A percentile compares a stretch with the other conserved stretches of the same genome.
phyloP scores from a whole-genome alignment of 345 rosid genomes.

The Carallia pectinifolia region DNA sequence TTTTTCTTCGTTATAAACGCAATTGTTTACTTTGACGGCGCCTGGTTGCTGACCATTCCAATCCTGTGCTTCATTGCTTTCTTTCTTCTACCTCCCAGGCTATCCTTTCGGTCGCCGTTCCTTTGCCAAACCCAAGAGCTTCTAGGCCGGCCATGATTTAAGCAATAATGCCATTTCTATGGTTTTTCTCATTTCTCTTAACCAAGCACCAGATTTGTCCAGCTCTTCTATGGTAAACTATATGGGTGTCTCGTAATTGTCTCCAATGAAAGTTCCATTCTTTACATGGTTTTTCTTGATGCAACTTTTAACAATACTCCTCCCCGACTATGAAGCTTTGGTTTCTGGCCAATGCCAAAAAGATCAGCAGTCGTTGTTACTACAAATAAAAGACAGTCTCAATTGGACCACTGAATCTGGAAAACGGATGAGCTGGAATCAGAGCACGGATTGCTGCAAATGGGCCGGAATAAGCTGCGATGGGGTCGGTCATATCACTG shows the following conservation, averaged over 20 bases:
- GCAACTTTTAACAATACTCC: not conserved
- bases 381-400: slow-evolving; percentile 31
- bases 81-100: slow-evolving; percentile 1
- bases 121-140: not conserved
- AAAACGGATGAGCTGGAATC: slow-evolving; percentile 29
- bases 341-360: slow-evolving; percentile 27
- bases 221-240: not conserved
- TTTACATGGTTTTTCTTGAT: slow-evolving; percentile 17
- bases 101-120: not conserved
- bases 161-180: not conserved
- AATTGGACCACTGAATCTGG: not conserved
- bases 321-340: not conserved
- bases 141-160: not conserved
- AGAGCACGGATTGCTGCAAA: slow-evolving; percentile 22
- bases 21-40: not conserved
- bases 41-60: not conserved
- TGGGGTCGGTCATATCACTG: slow-evolving; percentile 27
- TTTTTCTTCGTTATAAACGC: not conserved
- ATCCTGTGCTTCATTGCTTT: not conserved
- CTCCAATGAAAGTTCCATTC: slow-evolving; percentile 19
- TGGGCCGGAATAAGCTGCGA: slow-evolving; percentile 46
- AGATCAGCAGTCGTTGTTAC: slow-evolving; percentile 32
- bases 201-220: not conserved
- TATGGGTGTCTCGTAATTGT: too few species aligned
- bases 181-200: not conserved